Evolutionary conservation across 2,329 filamentous ascomycete genomes (phyloP), one percentile per base, ranked within the genome.

Genomic region (Rhynchosporium graminicola): DNA sequence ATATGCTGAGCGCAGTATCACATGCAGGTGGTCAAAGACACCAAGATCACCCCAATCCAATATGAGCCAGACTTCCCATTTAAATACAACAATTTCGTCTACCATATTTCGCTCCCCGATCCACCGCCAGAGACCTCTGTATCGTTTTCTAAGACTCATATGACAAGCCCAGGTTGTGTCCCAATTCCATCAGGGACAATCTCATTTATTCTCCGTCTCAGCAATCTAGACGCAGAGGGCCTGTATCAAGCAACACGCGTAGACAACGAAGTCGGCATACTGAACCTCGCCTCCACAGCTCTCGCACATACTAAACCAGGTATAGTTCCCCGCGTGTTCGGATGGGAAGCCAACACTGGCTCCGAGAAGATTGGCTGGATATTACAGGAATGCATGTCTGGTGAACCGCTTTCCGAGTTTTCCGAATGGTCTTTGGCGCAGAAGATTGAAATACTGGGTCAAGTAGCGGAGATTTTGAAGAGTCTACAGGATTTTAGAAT

Each of bases 11-110:
- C 40, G 10, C n/a, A 6, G 4, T 4, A 12, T 15, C n/a, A 45
- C 13, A 15, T 3, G 4, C 43, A 45, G 5, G 15, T n/a, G 3
- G 20, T 15, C 6, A 20, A 20, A 15, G 13, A 20, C 4, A 36
- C 15, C 12, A 6, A 45, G 43, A 20, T 45, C 13, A 45, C 43
- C n/a, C 43, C 43, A n/a, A 45, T 45, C 10, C 43, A 45, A 45
- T 45, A 45, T 20, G 43, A 45, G 7, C 13, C 43, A 15, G n/a
- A 15, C 13, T 45, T 12, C 43, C 43, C 43, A 20, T 45, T 45
- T n/a, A 45, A 45, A 45, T 45, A 45, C 43, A 45, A 45, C 43
- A 45, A 45, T 15, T 45, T 45, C 33, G n/a, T 45, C 43, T 45
- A 45, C 43, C 43, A n/a, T 15, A 45, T 45, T 15, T 7, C 43